Conservation (phyloP, 768 basidiomycete genomes). For the Lactarius quietus region DNA sequence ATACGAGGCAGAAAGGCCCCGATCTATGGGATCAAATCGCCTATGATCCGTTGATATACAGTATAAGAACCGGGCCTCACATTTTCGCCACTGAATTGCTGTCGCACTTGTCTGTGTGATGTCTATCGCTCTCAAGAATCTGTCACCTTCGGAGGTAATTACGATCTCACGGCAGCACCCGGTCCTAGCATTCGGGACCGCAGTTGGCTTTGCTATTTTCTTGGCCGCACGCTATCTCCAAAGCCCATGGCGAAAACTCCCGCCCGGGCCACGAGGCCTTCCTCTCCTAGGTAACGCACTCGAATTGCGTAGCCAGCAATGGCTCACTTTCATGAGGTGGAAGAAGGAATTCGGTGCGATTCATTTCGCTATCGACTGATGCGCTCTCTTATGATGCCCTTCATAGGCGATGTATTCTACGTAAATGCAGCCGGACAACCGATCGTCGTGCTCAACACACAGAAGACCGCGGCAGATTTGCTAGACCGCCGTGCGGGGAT, state of each 20-base stretch:
- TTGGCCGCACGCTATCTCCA: conserved; percentile 14
- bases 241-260: conserved; percentile 25
- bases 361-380: neutral
- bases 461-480: conserved; percentile 28
- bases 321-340: conserved; percentile 23
- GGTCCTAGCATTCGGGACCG: neutral
- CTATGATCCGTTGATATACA: no score
- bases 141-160: conserved; percentile 4
- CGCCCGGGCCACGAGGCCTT: conserved; percentile 20
- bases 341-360: conserved; percentile 16
- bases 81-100: neutral
- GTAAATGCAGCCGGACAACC: conserved; percentile 26
- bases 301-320: conserved; percentile 20
- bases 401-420: conserved; percentile 23
- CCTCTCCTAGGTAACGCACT: conserved; percentile 22
- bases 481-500: conserved; percentile 26
- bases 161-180: neutral
- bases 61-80: no score
- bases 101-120: neutral
- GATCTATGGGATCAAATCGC: no score
- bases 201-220: neutral
- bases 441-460: conserved; percentile 29
- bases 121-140: neutral
- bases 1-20: no score
- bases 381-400: neutral